Percentiles rank a stretch among this genome's conserved stretches.
Conservation (phyloP, 2,329 filamentous ascomycete genomes). For the Mycocentrospora acerina region DNA sequence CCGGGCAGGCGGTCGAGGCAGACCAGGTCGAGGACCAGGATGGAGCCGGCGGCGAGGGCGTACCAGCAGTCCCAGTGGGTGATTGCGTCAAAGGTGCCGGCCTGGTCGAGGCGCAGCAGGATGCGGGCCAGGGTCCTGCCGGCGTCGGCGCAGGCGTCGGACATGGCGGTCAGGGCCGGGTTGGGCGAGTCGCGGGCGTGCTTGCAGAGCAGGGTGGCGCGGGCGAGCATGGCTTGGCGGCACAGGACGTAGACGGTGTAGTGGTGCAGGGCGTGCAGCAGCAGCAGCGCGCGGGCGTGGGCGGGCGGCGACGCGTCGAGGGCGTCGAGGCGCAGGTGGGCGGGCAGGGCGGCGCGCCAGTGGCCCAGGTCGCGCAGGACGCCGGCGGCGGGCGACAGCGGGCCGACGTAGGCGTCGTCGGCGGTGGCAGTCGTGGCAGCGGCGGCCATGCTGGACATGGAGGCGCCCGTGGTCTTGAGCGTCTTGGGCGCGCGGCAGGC, state of each 20-base stretch:
- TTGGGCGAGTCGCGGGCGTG: conserved; percentile 28
- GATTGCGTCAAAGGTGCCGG: conserved; percentile 43
- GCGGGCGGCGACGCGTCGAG: conserved; percentile 34
- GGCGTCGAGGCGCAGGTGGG: conserved; percentile 39
- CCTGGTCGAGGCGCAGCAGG: conserved; percentile 40
- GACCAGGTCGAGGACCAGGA: conserved; percentile 43
- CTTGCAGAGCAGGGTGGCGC: conserved; percentile 35
- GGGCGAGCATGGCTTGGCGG: conserved; percentile 42
- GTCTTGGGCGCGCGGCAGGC: conserved; percentile 43
- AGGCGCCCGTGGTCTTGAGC: conserved; percentile 21
- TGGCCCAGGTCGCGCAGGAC: conserved; percentile 43
- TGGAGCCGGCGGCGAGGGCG: conserved; percentile 39
- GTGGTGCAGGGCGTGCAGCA: conserved; percentile 45
- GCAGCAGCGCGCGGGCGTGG: conserved; percentile 41
- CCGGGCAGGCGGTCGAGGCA: conserved; percentile 24
- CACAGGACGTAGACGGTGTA: conserved; percentile 45
- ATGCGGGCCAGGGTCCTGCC: conserved; percentile 38
- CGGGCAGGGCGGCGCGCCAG: conserved; percentile 44
- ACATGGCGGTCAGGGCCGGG: conserved; percentile 32
- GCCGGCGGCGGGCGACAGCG: conserved; percentile 41
- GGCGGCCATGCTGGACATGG: too few relatives aligned
- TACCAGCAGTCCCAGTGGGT: conserved; percentile 48
- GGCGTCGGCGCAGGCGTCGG: conserved; percentile 42
- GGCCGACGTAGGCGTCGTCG: conserved; percentile 43
- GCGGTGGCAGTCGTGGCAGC: too few relatives aligned